Base-by-base conservation (phyloP, 1,284 basidiomycete genomes). In the Heterobasidion parviporum region DNA sequence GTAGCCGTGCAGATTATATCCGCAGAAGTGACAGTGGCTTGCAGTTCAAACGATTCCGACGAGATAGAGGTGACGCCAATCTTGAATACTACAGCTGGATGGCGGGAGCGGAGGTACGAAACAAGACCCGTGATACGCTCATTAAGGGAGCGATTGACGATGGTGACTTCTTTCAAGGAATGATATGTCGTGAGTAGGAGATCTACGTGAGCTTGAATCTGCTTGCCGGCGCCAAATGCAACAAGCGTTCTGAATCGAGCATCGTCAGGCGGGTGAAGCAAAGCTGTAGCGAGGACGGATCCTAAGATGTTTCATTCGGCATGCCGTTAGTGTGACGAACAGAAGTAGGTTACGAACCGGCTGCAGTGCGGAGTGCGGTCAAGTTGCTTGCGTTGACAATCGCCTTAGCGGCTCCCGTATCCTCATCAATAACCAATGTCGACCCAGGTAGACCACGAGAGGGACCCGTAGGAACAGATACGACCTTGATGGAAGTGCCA, bases 321-420 rank as follows among this genome's bases (percentile, higher is more conserved):
- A 18, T 32, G 12, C 7, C 26, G n/a, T 44, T 3, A 44, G 6
- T 16, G 14, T 10, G 18, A 48, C 46, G 18, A 16, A 12, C 9
- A 10, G 32, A n/a, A 33, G 33, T 8, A 18, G 49, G 41, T 26
- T 33, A 60, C 79, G 57, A 62, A 85, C 90, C 88, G 60, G 87
- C 88, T 50, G 89, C 91, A 56, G 88, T 95, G 50, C 92, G 69
- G 48, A 92, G 67, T 1, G 90, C 87, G 0, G 92, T 94, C 58
- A 95, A 69, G 43, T 74, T 75, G 45, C 84, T 73, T 1, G 92
- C 85, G 64, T 94, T 94, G 32, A 94, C 71, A 14, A 94, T 70
- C 0, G 87, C 90, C 60, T 77, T 83, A 9, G 85, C 78, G 2
- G 71, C 70, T 1, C 92, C 92, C 0, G 79, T 82, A 6, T 64